phyloP scores from a whole-genome alignment of 2,329 filamentous ascomycete genomes.

The Fusarium sublunatum region DNA sequence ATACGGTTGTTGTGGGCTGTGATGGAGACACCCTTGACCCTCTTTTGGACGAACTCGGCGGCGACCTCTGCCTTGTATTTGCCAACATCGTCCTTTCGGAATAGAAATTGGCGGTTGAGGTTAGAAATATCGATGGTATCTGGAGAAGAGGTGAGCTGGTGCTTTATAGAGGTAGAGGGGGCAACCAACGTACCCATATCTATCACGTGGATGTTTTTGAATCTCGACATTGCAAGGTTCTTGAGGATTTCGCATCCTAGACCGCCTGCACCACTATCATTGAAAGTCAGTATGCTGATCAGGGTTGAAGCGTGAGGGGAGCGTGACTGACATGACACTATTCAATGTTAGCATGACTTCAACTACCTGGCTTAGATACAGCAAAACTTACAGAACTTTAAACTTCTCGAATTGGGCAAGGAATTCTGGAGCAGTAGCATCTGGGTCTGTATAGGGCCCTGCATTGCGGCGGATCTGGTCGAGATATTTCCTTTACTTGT shows the following conservation, averaged over 20 bases:
- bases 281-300: slow-evolving; percentile 27
- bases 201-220: slow-evolving; percentile 97
- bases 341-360: slow-evolving; percentile 25
- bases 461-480: slow-evolving; percentile 80
- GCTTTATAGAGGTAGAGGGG: background rate
- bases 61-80: slow-evolving; percentile 94
- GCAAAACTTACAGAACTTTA: slow-evolving; percentile 75
- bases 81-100: slow-evolving; percentile 90
- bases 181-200: slow-evolving; percentile 81
- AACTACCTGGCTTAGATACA: background rate
- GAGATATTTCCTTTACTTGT: slow-evolving; percentile 76
- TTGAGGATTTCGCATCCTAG: slow-evolving; percentile 97
- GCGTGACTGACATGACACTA: slow-evolving; percentile 63
- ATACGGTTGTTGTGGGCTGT: slow-evolving; percentile 95
- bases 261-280: slow-evolving; percentile 84
- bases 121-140: slow-evolving; percentile 99
- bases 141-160: slow-evolving; percentile 49
- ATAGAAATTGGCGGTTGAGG: slow-evolving; percentile 96
- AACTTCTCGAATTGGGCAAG: slow-evolving; percentile 71
- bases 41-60: slow-evolving; percentile 87
- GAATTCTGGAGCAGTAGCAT: slow-evolving; percentile 62
- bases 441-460: slow-evolving; percentile 84
- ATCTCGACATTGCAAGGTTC: slow-evolving; percentile 92
- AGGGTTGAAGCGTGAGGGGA: slow-evolving; percentile 17
- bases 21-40: slow-evolving; percentile 91